Conservation (phyloP, 176 grass and related monocot genomes). For the Ensete glaucum region DNA sequence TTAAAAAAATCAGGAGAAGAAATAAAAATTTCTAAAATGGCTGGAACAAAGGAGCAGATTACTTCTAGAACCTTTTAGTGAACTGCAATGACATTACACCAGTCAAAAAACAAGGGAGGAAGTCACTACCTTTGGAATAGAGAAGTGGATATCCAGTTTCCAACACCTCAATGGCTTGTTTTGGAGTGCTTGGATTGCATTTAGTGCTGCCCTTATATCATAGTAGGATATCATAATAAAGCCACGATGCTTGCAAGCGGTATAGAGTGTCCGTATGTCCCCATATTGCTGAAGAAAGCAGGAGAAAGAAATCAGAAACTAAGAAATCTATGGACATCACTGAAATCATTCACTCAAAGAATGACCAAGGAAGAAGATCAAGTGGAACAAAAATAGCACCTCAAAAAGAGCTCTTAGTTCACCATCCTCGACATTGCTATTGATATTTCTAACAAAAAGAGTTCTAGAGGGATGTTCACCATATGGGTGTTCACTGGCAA, state of each 20-base stretch:
- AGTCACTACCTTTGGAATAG: conserved; percentile 79
- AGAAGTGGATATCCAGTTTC: conserved; percentile 94
- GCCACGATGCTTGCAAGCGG: conserved; percentile 94
- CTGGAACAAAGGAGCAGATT: background rate
- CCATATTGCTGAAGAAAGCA: conserved; percentile 52
- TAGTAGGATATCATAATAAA: conserved; percentile 99
- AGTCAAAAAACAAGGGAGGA: background rate
- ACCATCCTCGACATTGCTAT: conserved; percentile 77
- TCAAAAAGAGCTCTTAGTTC: conserved; percentile 73
- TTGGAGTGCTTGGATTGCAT: conserved; percentile 85
- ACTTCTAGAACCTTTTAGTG: background rate
- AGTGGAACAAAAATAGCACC: conserved; percentile 24
- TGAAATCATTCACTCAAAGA: background rate
- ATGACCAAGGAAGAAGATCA: background rate
- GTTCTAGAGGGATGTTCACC: conserved; percentile 88
- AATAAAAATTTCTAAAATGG: background rate
- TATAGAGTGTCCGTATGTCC: conserved; percentile 70
- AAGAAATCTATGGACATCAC: background rate
- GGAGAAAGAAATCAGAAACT: background rate
- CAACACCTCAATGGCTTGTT: conserved; percentile 62
- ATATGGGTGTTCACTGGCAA: conserved; percentile 60
- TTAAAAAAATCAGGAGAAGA: background rate
- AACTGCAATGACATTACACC: background rate
- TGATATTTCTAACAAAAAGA: conserved; percentile 93
- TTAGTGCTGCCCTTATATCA: conserved; percentile 76